A percentile compares a stretch with the other conserved stretches of the same genome.
Evolutionary conservation across 305 asterid species (phyloP).

Genomic region (Solanum hybrid): DNA sequence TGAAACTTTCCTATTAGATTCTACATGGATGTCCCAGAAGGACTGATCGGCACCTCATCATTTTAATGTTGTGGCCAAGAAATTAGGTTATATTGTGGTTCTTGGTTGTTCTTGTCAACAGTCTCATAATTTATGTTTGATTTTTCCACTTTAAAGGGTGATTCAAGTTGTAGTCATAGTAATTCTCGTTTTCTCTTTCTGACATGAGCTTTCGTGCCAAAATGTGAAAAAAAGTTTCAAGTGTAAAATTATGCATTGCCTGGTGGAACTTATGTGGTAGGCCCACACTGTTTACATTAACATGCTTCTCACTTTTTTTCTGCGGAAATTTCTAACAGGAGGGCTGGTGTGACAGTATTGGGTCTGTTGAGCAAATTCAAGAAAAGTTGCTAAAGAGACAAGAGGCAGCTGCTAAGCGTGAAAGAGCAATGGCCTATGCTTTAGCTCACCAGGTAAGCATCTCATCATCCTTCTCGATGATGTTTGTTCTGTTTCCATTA

Average conservation of each 20-base stretch:
- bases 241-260: neutral
- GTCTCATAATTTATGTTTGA: neutral
- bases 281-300: neutral
- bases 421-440: slow-evolving; percentile 99
- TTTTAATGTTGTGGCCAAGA: neutral
- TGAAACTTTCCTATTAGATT: neutral
- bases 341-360: slow-evolving; percentile 94
- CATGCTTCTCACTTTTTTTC: neutral
- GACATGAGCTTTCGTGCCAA: neutral
- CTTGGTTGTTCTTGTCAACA: neutral
- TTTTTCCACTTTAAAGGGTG: neutral
- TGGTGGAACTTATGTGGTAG: neutral
- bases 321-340: slow-evolving; percentile 40
- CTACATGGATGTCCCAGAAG: neutral
- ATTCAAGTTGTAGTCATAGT: neutral
- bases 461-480: slow-evolving; percentile 7
- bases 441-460: slow-evolving; percentile 77
- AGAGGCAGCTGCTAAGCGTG: slow-evolving; percentile 99
- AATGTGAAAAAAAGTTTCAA: neutral
- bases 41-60: neutral
- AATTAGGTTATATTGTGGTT: neutral
- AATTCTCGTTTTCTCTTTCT: neutral
- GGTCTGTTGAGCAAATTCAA: slow-evolving; percentile 92
- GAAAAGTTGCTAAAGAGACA: slow-evolving; percentile 84
- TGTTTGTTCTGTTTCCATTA: neutral